phyloP scores from a whole-genome alignment of 169 alveolate species.

The Sarcocystis neurona region DNA sequence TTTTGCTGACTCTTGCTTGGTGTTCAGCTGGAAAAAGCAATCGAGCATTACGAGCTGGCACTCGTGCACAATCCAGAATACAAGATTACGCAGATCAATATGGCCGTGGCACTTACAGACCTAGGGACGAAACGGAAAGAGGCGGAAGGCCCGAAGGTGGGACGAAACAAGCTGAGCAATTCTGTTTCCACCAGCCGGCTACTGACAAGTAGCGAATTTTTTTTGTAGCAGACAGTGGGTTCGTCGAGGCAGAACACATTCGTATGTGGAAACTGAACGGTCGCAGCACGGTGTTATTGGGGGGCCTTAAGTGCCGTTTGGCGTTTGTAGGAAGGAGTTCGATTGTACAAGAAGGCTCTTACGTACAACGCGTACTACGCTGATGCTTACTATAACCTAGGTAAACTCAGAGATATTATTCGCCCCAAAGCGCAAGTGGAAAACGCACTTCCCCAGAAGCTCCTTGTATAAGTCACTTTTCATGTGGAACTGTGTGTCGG shows the following conservation, averaged over 20 bases:
- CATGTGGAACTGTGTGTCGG: no score
- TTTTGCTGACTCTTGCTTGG: neutral
- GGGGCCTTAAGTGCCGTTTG: neutral
- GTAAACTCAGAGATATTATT: no score
- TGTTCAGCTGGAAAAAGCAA: constrained; percentile 43
- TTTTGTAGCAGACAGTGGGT: neutral
- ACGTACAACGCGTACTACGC: constrained; percentile 31
- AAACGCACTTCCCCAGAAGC: no score
- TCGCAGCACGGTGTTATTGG: neutral
- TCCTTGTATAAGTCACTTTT: no score
- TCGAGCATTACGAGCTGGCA: constrained; percentile 42
- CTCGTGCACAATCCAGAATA: constrained; percentile 35
- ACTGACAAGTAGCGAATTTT: neutral
- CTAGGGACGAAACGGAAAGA: constrained; percentile 36
- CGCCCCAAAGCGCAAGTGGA: no score
- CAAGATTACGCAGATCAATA: constrained; percentile 9
- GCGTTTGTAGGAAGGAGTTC: neutral
- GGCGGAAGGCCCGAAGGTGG: constrained; percentile 32
- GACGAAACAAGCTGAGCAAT: neutral
- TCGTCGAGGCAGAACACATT: neutral
- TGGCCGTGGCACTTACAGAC: constrained; percentile 53
- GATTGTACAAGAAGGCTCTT: constrained; percentile 27
- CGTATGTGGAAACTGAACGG: neutral
- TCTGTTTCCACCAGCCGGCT: neutral
- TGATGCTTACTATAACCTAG: constrained; percentile 30